Percentiles rank a stretch among this genome's conserved stretches.
These are phyloP conservation scores for Lagenidium giganteum DNA, from an alignment of 352 stramenopile species.

Conservation along the genomic window DNA sequence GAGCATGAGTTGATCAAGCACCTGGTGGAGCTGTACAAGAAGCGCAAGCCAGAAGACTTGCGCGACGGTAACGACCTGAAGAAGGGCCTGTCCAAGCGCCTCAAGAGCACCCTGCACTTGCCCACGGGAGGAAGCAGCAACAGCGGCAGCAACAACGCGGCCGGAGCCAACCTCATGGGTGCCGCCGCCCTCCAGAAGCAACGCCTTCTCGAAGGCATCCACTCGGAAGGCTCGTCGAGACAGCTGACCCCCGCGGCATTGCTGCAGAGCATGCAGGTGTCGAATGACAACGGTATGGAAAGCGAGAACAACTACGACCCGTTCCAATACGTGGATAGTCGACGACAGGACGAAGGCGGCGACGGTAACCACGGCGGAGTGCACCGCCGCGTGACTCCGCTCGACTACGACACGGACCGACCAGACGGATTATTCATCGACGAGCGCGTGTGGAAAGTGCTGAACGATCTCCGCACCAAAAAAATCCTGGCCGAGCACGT, in stretches of 20 bases:
- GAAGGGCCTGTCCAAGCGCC: slow-evolving; percentile 7
- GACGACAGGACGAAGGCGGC: slow-evolving; percentile 23
- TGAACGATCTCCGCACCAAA: slow-evolving; percentile 54
- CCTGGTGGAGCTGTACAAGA: slow-evolving; percentile 73
- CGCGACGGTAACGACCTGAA: slow-evolving; percentile 4
- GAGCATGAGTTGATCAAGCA: slow-evolving; percentile 77
- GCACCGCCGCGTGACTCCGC: slow-evolving; percentile 37
- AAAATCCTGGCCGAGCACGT: slow-evolving; percentile 63
- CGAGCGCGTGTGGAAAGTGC: slow-evolving; percentile 54
- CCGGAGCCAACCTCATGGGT: too few relatives aligned
- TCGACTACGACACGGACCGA: slow-evolving; percentile 70
- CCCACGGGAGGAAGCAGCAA: slow-evolving; percentile 12
- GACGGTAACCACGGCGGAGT: background rate
- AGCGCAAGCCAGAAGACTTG: slow-evolving; percentile 54
- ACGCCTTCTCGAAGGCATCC: slow-evolving; percentile 37
- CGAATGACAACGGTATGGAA: slow-evolving; percentile 21
- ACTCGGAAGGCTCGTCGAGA: slow-evolving; percentile 25
- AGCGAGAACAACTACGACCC: slow-evolving; percentile 59
- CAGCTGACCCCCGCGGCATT: slow-evolving; percentile 17
- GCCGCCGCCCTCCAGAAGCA: slow-evolving; percentile 26
- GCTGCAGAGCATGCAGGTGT: slow-evolving; percentile 29
- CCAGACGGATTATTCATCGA: slow-evolving; percentile 59
- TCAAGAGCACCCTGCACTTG: slow-evolving; percentile 23
- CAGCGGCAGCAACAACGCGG: slow-evolving; percentile 1
- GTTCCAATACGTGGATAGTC: slow-evolving; percentile 53